Evolutionary conservation across 768 basidiomycete species (phyloP).

Genomic region (Leucocoprinus leucothites): DNA sequence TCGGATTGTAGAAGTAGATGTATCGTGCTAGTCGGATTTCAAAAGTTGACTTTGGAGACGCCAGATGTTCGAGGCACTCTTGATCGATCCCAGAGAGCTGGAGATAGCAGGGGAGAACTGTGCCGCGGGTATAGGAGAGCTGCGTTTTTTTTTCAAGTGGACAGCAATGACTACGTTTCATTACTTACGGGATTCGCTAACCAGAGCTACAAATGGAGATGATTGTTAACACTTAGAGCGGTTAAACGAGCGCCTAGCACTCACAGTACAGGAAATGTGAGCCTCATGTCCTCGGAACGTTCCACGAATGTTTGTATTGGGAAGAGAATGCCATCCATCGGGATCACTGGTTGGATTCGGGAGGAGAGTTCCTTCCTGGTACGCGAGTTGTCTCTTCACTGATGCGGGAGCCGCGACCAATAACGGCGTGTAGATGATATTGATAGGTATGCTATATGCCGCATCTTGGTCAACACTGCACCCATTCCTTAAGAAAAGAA

Average conservation of each 20-base stretch:
- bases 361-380: slow-evolving; percentile 16
- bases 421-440: slow-evolving; percentile 18
- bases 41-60: background rate
- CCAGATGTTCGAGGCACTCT: slow-evolving; percentile 7
- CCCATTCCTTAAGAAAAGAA: background rate
- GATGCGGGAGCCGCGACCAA: slow-evolving; percentile 18
- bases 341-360: slow-evolving; percentile 20
- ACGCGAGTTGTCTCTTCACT: slow-evolving; percentile 18
- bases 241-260: background rate
- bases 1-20: background rate
- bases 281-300: slow-evolving; percentile 6
- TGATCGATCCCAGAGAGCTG: slow-evolving; percentile 11
- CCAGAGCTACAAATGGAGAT: slow-evolving; percentile 18
- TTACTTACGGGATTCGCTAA: slow-evolving; percentile 19
- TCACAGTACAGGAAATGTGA: slow-evolving; percentile 5
- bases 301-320: slow-evolving; percentile 2
- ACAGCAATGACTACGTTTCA: background rate
- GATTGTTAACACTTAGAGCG: background rate
- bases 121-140: slow-evolving; percentile 23
- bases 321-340: slow-evolving; percentile 18
- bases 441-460: slow-evolving; percentile 19
- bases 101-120: slow-evolving; percentile 22
- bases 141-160: background rate
- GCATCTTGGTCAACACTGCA: background rate
- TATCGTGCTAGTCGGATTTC: background rate